A percentile compares a stretch with the other conserved stretches of the same genome.
Evolutionary conservation across 2,329 filamentous ascomycete genomes (phyloP).

Genomic region (Diaporthe citrichinensis): DNA sequence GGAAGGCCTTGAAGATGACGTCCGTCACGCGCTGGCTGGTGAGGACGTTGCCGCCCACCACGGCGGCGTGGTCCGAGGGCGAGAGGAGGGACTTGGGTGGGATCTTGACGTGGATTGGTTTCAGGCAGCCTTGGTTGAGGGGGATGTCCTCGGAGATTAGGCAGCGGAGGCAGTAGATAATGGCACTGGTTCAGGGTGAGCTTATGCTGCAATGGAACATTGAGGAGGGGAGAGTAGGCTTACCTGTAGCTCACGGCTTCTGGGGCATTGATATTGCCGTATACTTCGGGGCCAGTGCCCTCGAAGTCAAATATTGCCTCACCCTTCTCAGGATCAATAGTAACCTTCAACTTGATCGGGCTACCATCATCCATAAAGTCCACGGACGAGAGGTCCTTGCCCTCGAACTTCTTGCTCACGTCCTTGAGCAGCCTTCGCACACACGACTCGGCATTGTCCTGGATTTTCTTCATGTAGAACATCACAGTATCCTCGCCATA

Average conservation of each 20-base stretch:
- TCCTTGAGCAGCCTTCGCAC: constrained; percentile 81
- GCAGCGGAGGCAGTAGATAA: constrained; percentile 88
- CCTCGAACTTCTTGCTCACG: constrained; percentile 78
- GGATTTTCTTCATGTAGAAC: constrained; percentile 87
- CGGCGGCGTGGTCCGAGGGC: constrained; percentile 82
- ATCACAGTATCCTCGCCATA: constrained; percentile 84
- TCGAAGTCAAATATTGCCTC: constrained; percentile 84
- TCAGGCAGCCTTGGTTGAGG: constrained; percentile 87
- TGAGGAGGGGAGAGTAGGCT: neutral
- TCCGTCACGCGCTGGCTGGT: constrained; percentile 87
- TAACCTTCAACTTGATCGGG: constrained; percentile 81
- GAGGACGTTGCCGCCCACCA: constrained; percentile 87
- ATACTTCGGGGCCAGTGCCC: constrained; percentile 82
- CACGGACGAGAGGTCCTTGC: constrained; percentile 78
- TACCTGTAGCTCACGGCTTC: constrained; percentile 79
- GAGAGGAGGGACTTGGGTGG: constrained; percentile 81
- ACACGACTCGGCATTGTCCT: constrained; percentile 82
- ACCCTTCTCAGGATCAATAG: constrained; percentile 80
- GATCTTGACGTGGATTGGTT: constrained; percentile 81
- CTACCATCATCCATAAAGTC: constrained; percentile 93
- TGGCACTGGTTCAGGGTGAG: constrained; percentile 64
- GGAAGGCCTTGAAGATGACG: constrained; percentile 85
- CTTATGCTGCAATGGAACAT: constrained; percentile 39
- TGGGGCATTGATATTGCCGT: constrained; percentile 83
- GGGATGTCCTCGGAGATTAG: constrained; percentile 87